phyloP scores from a whole-genome alignment of 345 rosid genomes.

The Rhodamnia argentea region DNA sequence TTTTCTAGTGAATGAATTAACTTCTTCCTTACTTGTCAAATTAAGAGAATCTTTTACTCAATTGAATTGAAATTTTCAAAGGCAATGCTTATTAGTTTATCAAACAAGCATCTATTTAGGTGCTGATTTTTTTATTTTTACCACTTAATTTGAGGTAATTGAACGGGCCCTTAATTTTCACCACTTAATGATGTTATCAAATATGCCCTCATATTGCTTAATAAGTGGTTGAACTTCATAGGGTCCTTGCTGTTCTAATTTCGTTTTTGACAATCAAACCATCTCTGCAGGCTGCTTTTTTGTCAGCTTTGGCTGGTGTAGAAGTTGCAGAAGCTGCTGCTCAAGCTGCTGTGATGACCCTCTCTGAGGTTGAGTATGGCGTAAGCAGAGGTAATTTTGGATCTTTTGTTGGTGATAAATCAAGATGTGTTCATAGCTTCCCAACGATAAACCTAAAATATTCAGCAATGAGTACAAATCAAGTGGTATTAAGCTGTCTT shows the following conservation, averaged over 20 bases:
- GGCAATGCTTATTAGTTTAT: neutral
- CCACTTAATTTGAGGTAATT: neutral
- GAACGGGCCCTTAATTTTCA: neutral
- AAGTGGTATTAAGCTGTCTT: neutral
- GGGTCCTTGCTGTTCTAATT: neutral
- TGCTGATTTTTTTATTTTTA: too few relatives aligned
- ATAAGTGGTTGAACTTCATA: neutral
- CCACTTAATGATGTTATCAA: neutral
- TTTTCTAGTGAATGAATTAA: neutral
- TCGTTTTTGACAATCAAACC: neutral
- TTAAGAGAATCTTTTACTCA: neutral
- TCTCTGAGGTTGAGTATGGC: conserved; percentile 31
- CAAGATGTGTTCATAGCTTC: neutral
- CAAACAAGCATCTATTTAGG: too few relatives aligned
- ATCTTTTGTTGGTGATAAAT: conserved; percentile 3
- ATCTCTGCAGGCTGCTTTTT: conserved; percentile 67
- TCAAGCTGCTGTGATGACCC: conserved; percentile 50
- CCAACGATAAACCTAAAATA: neutral
- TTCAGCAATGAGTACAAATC: neutral
- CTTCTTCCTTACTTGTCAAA: neutral
- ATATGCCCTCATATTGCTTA: neutral
- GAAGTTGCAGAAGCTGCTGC: conserved; percentile 83
- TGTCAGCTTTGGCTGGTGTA: conserved; percentile 81
- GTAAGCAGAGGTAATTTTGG: conserved; percentile 16
- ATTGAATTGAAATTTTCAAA: neutral